phyloP scores from a whole-genome alignment of 2,329 filamentous ascomycete genomes.

The Paecilomyces niveus region DNA sequence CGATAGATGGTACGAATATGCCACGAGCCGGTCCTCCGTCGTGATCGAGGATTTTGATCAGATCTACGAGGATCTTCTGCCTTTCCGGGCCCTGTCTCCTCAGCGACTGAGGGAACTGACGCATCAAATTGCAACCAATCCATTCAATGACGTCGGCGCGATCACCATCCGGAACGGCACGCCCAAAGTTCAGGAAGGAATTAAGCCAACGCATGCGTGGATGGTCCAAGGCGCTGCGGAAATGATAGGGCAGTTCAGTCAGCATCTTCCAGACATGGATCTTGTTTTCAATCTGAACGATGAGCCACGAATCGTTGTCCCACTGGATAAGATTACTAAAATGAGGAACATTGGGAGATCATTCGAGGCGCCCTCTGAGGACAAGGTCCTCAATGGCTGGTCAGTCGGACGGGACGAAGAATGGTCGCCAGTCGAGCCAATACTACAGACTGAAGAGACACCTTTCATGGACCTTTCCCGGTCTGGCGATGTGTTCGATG shows the following conservation, averaged over 20 bases:
- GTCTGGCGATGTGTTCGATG: conserved; percentile 29
- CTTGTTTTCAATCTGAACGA: conserved; percentile 58
- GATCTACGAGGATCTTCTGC: conserved; percentile 50
- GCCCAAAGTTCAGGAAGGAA: conserved; percentile 42
- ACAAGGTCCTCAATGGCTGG: conserved; percentile 24
- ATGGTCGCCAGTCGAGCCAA: conserved; percentile 32
- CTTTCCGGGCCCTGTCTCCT: conserved; percentile 48
- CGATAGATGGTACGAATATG: conserved; percentile 54
- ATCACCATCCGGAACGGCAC: conserved; percentile 50
- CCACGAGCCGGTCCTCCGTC: conserved; percentile 43
- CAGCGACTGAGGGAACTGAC: conserved; percentile 46
- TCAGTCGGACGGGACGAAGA: conserved; percentile 27
- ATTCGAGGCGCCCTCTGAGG: conserved; percentile 10
- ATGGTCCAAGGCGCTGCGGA: conserved; percentile 49
- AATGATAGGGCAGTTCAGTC: conserved; percentile 49
- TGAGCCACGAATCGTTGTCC: conserved; percentile 51
- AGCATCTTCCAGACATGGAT: conserved; percentile 56
- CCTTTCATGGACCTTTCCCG: conserved; percentile 36
- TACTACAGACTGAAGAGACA: conserved; percentile 23
- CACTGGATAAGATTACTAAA: conserved; percentile 36
- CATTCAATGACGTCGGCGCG: conserved; percentile 50
- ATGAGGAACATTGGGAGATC: conserved; percentile 25
- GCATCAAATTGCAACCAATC: conserved; percentile 46
- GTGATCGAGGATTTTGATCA: conserved; percentile 56
- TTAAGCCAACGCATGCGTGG: conserved; percentile 51